Evolutionary conservation across 1,139 yeast genomes (phyloP), one percentile per base, ranked within the genome.

Genomic region (Lodderomyces beijingensis): DNA sequence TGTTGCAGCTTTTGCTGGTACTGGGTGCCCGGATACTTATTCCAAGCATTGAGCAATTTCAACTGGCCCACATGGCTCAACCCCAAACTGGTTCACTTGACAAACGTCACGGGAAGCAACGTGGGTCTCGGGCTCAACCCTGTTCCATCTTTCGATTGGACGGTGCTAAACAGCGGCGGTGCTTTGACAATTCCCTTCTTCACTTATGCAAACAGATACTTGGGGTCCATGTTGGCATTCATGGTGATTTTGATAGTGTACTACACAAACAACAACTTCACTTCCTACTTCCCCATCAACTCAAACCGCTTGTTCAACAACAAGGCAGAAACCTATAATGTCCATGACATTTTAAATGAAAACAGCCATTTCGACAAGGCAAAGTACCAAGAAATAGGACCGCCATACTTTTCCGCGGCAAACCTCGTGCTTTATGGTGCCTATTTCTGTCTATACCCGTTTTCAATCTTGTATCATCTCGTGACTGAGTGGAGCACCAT

Each of bases 31-130:
- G 47, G 64, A 0, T 62, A 59, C 39, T 60, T 66, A 25, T 64
- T 67, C 46, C 63, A 60, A 9, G 62, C 70, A 1, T 50, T 66
- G 15, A 63, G 71, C 1, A 59, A 55, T 3, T 65, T 67, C 41
- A 68, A 67, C 41, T 68, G 74, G 74, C 70, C 72, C 3, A 66
- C 74, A 3, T 68, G 74, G 74, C 49, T 68, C 33, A 49, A 43
- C 25, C 69, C 70, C 0, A 43, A 51, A 15, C 69, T 62, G 66
- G 46, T 67, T 14, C 67, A 62, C 40, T 50, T 67, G 34, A 53
- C 55, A 5, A 67, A 67, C 40, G 39, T 68, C 2, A 45, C 71
- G 0, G 74, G 74, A 0, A 50, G 59, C 19, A 50, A 47, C 16
- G 44, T 46, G 11, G 74, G 74, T 0, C 51, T 68, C 34, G 74